phyloP scores from a whole-genome alignment of 1,139 yeast species.

The Lodderomyces parapsilosis region DNA sequence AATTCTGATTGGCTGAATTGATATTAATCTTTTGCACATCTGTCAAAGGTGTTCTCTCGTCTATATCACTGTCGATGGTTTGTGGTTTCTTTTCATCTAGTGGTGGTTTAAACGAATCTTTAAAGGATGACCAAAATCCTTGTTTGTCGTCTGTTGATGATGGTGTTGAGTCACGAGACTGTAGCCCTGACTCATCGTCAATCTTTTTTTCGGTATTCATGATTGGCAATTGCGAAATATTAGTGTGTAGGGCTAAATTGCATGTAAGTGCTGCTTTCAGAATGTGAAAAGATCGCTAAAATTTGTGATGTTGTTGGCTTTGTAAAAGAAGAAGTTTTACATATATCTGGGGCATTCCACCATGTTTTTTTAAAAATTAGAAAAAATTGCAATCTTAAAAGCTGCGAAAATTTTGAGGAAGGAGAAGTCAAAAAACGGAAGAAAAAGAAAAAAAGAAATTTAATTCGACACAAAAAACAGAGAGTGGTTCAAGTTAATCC shows the following conservation, averaged over 20 bases:
- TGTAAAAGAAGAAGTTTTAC: neutral
- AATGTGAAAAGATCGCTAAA: too few species aligned
- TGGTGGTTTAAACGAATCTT: constrained; percentile 21
- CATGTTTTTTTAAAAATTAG: neutral
- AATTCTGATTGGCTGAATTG: constrained; percentile 39
- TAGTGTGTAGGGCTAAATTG: neutral
- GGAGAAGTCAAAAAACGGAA: constrained; percentile 1
- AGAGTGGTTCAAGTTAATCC: too few species aligned
- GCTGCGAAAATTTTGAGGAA: neutral
- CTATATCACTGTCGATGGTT: constrained; percentile 7
- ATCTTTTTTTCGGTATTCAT: constrained; percentile 5
- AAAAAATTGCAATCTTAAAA: neutral
- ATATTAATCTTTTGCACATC: constrained; percentile 37
- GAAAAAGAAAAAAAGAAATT: constrained; percentile 3
- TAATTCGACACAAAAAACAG: constrained; percentile 1
- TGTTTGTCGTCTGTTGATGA: constrained; percentile 2
- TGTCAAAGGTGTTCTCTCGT: constrained; percentile 18
- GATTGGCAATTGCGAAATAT: neutral
- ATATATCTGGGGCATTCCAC: neutral
- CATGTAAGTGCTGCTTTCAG: neutral
- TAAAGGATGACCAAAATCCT: constrained; percentile 26
- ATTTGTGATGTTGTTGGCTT: neutral
- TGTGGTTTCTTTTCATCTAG: neutral
- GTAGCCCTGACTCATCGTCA: constrained; percentile 3
- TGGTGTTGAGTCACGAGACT: constrained; percentile 2